Percentiles rank a stretch among this genome's conserved stretches.
These are phyloP conservation scores for Onygenales sp. DNA, from an alignment of 2,329 filamentous ascomycete species.

Conservation along the genomic window DNA sequence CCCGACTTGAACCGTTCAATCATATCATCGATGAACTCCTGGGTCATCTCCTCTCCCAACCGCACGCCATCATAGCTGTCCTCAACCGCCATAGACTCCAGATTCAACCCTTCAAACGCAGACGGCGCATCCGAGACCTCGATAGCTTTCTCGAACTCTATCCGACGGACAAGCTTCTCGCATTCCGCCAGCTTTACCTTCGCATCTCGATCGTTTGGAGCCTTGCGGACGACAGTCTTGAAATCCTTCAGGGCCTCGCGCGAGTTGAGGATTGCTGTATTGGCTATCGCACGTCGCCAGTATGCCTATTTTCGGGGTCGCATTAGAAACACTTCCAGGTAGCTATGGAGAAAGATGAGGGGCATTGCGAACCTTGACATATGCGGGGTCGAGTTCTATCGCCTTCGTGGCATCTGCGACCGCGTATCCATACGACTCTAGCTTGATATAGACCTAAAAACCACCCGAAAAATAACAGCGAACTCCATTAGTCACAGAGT, in stretches of 20 bases:
- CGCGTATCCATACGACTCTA: constrained; percentile 89
- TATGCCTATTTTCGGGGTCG: constrained; percentile 55
- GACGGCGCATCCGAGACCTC: constrained; percentile 88
- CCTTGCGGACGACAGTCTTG: constrained; percentile 78
- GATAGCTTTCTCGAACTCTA: constrained; percentile 91
- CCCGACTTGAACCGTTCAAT: constrained; percentile 89
- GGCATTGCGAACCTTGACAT: constrained; percentile 64
- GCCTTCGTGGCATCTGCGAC: constrained; percentile 85
- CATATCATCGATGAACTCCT: constrained; percentile 97
- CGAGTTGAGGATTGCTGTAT: constrained; percentile 81
- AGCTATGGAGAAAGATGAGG: neutral
- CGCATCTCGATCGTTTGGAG: constrained; percentile 80
- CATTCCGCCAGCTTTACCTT: constrained; percentile 86
- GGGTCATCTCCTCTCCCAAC: constrained; percentile 74
- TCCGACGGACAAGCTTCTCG: constrained; percentile 84
- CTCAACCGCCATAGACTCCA: constrained; percentile 78
- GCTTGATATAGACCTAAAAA: constrained; percentile 78
- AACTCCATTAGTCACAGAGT: constrained; percentile 1
- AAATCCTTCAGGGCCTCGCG: constrained; percentile 87
- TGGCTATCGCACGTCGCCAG: constrained; percentile 84
- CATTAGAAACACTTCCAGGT: neutral
- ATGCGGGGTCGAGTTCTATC: constrained; percentile 75
- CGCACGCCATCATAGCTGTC: constrained; percentile 73
- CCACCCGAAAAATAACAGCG: constrained; percentile 1
- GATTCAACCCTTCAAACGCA: constrained; percentile 78